Conservation (phyloP, 1,284 basidiomycete species). For the Apiotrichum porosum region DNA sequence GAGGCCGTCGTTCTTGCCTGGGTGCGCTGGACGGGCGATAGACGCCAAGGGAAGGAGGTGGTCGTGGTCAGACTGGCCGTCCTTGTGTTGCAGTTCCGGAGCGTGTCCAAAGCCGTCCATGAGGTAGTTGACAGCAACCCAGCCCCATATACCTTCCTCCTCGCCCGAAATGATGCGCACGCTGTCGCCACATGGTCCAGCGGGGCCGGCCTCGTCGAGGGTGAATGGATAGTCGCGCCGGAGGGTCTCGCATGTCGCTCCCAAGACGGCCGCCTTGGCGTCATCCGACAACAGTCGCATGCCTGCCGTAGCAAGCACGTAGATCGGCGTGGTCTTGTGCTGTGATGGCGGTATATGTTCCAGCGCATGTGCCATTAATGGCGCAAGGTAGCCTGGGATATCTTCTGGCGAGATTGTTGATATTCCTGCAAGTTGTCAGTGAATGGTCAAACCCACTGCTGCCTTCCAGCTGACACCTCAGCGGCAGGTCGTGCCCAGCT, state of each 20-base stretch:
- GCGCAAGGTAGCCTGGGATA: slow-evolving; percentile 70
- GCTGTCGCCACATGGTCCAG: slow-evolving; percentile 78
- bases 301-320: slow-evolving; percentile 92
- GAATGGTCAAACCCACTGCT: not conserved
- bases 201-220: slow-evolving; percentile 52
- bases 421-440: slow-evolving; percentile 62
- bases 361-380: slow-evolving; percentile 76
- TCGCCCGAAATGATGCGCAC: slow-evolving; percentile 95
- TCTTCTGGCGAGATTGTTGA: slow-evolving; percentile 70
- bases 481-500: no score
- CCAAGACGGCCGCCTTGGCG: slow-evolving; percentile 68
- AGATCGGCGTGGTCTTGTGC: slow-evolving; percentile 78
- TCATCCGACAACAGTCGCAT: slow-evolving; percentile 79
- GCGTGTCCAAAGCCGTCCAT: slow-evolving; percentile 87
- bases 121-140: slow-evolving; percentile 98
- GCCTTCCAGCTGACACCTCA: no score
- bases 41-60: slow-evolving; percentile 37
- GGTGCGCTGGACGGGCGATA: slow-evolving; percentile 30
- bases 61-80: slow-evolving; percentile 25
- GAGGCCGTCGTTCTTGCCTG: slow-evolving; percentile 22
- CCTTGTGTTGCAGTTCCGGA: slow-evolving; percentile 17
- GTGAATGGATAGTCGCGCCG: slow-evolving; percentile 57
- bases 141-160: slow-evolving; percentile 96
- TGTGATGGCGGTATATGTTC: slow-evolving; percentile 78
- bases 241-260: slow-evolving; percentile 73